Base-by-base conservation (phyloP, 768 basidiomycete species). In the Podaxis mareebaensis region DNA sequence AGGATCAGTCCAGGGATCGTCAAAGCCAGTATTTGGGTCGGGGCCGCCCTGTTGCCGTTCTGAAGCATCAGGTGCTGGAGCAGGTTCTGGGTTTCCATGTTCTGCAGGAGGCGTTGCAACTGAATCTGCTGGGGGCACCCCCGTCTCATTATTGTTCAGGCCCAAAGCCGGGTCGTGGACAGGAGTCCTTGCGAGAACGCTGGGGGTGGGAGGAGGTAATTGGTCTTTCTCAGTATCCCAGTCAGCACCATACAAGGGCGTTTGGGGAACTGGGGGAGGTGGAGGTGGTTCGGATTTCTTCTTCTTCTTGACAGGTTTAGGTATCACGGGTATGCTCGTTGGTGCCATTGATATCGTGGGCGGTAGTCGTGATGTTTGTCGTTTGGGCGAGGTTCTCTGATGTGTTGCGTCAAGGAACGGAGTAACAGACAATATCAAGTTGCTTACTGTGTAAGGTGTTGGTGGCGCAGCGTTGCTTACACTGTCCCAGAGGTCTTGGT, bases 241-340 rank as follows among this genome's bases (percentile, higher is more conserved):
- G 5, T 46, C 36, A 51, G 51, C 36, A 40, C 61, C 61, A 22
- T 63, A 63, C 4, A 63, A 6, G 13, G 61, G 61, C 15, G 55
- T 57, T 40, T 49, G 54, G 6, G 61, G 61, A 39, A 51, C 54
- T 73, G 0, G 74, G 66, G 40, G 72, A 70, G 5, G 73, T 69
- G 2, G 73, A 68, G n/a, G 76, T 71, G 24, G 73, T 71, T 46
- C 66, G 60, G 4, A 70, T 67, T n/a, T 65, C 69, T 46, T 74
- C 68, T 28, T 66, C 67, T 54, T 64, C 69, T 40, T 69, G 65
- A 40, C 30, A 20, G 60, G 39, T 15, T 53, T 22, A 30, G 60
- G 52, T 24, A 53, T 42, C 39, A 26, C 39, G 28, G 26, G 26
- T 61, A 52, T 53, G 24, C 33, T 53, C 12, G 15, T 44, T 53